Percentiles rank a stretch among this genome's conserved stretches.
Evolutionary conservation across 768 basidiomycete species (phyloP).

Genomic region (Lentinula boryana): DNA sequence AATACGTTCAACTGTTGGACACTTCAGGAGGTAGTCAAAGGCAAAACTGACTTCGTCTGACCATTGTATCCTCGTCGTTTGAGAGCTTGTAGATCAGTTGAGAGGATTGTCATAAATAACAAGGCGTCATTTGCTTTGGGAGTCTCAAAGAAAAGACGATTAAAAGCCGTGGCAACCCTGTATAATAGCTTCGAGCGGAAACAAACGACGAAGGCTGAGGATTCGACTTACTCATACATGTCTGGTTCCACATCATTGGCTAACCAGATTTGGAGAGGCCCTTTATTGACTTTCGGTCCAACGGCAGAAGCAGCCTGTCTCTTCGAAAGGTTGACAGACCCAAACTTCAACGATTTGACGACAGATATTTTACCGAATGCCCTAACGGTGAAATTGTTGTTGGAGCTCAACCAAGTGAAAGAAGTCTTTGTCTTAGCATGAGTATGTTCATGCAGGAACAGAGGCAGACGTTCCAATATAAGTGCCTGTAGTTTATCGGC

Average conservation of each 20-base stretch:
- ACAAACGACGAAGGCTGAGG: background rate
- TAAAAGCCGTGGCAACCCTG: conserved; percentile 83
- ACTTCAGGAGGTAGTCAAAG: conserved; percentile 2
- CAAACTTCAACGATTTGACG: conserved; percentile 54
- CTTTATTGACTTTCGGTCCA: conserved; percentile 43
- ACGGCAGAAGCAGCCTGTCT: conserved; percentile 72
- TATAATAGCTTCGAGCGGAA: background rate
- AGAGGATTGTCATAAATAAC: conserved; percentile 89
- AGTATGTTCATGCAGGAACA: conserved; percentile 89
- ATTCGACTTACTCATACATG: conserved; percentile 79
- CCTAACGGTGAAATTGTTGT: conserved; percentile 65
- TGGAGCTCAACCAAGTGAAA: conserved; percentile 58
- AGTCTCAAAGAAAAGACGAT: conserved; percentile 69
- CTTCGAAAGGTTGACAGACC: conserved; percentile 39
- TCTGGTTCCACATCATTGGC: conserved; percentile 73
- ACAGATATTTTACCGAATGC: conserved; percentile 60
- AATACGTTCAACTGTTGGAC: conserved; percentile 74
- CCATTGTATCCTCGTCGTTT: conserved; percentile 85
- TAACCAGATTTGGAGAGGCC: conserved; percentile 72
- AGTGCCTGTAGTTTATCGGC: conserved; percentile 51
- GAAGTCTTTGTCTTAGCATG: conserved; percentile 58
- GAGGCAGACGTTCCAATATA: conserved; percentile 77
- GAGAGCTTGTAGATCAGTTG: conserved; percentile 79
- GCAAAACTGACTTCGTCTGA: conserved; percentile 18
- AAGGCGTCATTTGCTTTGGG: conserved; percentile 84